Evolutionary conservation across 352 stramenopile genomes (phyloP), one percentile per base, ranked within the genome.

Genomic region (Phytophthora brassicae): DNA sequence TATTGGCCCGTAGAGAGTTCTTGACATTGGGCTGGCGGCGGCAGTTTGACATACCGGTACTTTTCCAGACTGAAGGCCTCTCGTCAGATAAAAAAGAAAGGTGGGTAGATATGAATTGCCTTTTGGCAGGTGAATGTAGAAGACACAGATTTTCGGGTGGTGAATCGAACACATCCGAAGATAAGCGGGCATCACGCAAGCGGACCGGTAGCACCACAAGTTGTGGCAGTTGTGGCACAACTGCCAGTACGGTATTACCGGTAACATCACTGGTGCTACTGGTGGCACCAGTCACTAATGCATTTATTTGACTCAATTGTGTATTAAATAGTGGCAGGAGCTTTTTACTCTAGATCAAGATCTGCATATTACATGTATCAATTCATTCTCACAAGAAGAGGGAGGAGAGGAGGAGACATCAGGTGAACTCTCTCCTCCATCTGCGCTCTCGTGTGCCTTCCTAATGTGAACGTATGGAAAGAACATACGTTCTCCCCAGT

Each of bases 1-100:
- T 53, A 22, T 44, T 36, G 16, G n/a, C n/a, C n/a, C 58, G 38
- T 19, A 57, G 22, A 7, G 28, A 24, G 44, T 53, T 51, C 52
- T 63, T 68, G 51, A 56, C 19, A 29, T 67, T 67, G 5, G 52
- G 36, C 22, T 56, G 36, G 20, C 60, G 60, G 36, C 60, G 60
- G 22, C 60, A 68, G 53, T 68, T 68, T n/a, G 53, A 23, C 60
- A 68, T 68, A n/a, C n/a, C n/a, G n/a, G n/a, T n/a, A 24, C 19
- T 56, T 56, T 67, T 63, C 52, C 19, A 67, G 35, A 66, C 43
- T 62, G 59, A 61, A 29, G 48, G 13, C 33, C n/a, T n/a, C n/a
- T n/a, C n/a, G n/a, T n/a, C n/a, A n/a, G n/a, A n/a, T n/a, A n/a
- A n/a, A n/a, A n/a, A n/a, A n/a, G n/a, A n/a, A n/a, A n/a, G n/a